Conservation (phyloP, 2,329 filamentous ascomycete species). For the Incumbomyces delicatus region DNA sequence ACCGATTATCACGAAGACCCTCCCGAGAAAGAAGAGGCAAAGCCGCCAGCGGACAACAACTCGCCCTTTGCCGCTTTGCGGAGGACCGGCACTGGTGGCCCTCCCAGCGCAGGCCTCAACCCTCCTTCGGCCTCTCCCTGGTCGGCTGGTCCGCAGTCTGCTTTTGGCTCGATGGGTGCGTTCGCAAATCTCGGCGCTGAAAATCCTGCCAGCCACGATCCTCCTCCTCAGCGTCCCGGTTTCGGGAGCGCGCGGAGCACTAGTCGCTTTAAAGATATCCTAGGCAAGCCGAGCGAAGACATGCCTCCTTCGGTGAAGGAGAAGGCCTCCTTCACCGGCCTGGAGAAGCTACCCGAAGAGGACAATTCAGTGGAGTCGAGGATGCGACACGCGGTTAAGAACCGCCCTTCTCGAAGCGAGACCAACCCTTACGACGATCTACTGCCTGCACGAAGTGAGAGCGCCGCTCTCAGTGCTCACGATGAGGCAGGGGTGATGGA, state of each 20-base stretch:
- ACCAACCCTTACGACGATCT: constrained; percentile 41
- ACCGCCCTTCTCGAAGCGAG: constrained; percentile 38
- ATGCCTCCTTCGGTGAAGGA: constrained; percentile 43
- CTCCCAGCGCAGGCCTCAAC: constrained; percentile 41
- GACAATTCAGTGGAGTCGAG: constrained; percentile 39
- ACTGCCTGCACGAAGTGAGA: constrained; percentile 35
- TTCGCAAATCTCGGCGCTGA: constrained; percentile 74
- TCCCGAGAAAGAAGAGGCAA: constrained; percentile 42
- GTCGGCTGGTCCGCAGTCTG: constrained; percentile 51
- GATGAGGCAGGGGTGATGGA: constrained; percentile 47
- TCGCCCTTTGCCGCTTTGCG: constrained; percentile 47
- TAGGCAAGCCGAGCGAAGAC: constrained; percentile 70
- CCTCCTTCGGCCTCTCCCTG: constrained; percentile 45
- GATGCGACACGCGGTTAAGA: constrained; percentile 41
- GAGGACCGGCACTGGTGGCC: constrained; percentile 44
- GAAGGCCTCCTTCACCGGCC: constrained; percentile 43
- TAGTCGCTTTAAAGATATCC: constrained; percentile 76
- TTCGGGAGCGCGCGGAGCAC: constrained; percentile 61
- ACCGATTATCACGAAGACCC: constrained; percentile 50
- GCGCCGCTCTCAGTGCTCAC: constrained; percentile 63
- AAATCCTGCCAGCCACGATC: constrained; percentile 32
- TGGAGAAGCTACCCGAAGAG: constrained; percentile 45
- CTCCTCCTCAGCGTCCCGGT: constrained; percentile 57
- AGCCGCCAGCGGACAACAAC: constrained; percentile 28
- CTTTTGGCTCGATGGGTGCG: constrained; percentile 63